These are phyloP conservation scores for Harrya chromipes DNA, from an alignment of 768 basidiomycete genomes.

Conservation along the genomic window DNA sequence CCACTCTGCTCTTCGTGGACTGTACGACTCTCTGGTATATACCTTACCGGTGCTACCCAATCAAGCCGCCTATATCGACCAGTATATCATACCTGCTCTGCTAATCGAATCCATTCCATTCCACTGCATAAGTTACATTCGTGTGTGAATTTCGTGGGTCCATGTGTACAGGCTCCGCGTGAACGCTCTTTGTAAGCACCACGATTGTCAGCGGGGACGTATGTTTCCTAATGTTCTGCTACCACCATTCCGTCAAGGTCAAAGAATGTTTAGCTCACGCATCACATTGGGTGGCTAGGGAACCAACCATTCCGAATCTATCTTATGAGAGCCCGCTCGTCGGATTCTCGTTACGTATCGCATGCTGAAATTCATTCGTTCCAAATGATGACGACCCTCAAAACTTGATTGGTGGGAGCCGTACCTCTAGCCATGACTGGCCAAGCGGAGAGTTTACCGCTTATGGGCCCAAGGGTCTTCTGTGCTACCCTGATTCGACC, in stretches of 20 bases:
- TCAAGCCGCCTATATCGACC: constrained; percentile 9
- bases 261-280: not conserved
- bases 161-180: too few species aligned
- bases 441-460: constrained; percentile 7
- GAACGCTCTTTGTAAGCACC: too few species aligned
- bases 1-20: constrained; percentile 15
- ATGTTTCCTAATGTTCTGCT: not conserved
- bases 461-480: constrained; percentile 16
- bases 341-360: constrained; percentile 8
- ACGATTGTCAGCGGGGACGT: too few species aligned
- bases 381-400: constrained; percentile 4
- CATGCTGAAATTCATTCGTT: constrained; percentile 3
- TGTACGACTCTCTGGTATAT: constrained; percentile 22
- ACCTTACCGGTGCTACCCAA: constrained; percentile 20
- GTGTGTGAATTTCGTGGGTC: too few species aligned
- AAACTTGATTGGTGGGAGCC: constrained; percentile 1
- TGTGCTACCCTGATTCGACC: constrained; percentile 11
- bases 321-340: not conserved
- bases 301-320: not conserved
- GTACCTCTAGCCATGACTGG: constrained; percentile 1
- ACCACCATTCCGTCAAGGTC: not conserved
- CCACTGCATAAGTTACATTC: too few species aligned
- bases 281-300: not conserved
- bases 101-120: too few species aligned
- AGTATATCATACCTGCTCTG: not conserved